Conservation (phyloP, 352 stramenopile genomes). For the Achlya hypogyna region DNA sequence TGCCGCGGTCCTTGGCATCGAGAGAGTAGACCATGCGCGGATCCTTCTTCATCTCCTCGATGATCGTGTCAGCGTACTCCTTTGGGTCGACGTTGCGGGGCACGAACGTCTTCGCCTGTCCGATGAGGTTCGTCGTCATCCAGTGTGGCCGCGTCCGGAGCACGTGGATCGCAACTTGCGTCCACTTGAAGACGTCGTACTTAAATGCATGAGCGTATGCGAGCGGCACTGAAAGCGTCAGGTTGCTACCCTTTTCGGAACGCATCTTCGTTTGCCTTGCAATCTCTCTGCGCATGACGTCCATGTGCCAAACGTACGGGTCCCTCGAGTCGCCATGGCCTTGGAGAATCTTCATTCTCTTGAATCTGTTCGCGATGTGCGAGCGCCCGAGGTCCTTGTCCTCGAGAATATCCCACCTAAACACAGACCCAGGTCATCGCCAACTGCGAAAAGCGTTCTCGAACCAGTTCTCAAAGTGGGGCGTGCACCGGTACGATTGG, state of each 20-base stretch:
- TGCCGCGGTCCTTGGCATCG: background rate
- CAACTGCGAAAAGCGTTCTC: background rate
- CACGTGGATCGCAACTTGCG: background rate
- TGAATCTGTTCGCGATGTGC: background rate
- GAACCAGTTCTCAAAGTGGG: background rate
- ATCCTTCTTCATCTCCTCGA: background rate
- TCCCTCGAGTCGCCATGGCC: background rate
- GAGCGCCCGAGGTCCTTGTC: background rate
- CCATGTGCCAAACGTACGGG: background rate
- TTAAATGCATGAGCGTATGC: background rate
- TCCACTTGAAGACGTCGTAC: background rate
- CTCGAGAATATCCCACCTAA: background rate
- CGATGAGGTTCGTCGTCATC: background rate
- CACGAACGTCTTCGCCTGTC: background rate
- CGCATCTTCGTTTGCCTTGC: background rate
- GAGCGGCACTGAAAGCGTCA: background rate
- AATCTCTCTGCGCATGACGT: background rate
- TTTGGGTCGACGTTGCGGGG: background rate
- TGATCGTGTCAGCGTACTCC: background rate
- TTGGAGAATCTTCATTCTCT: background rate
- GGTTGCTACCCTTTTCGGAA: background rate
- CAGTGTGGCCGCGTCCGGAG: background rate
- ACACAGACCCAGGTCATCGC: background rate
- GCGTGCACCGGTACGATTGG: background rate
- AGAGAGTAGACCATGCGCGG: background rate